phyloP scores from a whole-genome alignment of 2,329 filamentous ascomycete genomes.

The Aspergillus arachidicola region DNA sequence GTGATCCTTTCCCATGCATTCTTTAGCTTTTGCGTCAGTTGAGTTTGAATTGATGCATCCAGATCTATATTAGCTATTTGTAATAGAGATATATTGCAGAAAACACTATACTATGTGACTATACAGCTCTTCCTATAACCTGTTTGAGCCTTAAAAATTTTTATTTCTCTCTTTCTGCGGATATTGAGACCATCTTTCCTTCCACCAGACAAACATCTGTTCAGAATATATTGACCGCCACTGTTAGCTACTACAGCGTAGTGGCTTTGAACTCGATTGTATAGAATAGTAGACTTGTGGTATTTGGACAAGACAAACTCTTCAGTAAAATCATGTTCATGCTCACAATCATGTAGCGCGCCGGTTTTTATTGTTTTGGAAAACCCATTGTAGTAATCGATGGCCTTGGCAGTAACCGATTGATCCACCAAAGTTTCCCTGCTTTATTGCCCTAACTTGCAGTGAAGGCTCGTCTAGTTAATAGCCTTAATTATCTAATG shows the following conservation, averaged over 20 bases:
- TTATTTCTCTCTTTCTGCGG: neutral
- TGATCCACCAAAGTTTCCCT: neutral
- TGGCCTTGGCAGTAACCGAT: neutral
- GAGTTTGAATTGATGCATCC: neutral
- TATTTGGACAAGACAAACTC: neutral
- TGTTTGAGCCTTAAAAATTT: neutral
- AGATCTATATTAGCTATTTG: neutral
- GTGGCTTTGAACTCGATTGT: neutral
- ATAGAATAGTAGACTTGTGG: neutral
- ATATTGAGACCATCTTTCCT: neutral
- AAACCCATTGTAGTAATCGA: neutral
- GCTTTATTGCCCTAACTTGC: neutral
- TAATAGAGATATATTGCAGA: neutral
- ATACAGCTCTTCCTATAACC: neutral
- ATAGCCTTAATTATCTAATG: constrained; percentile 2
- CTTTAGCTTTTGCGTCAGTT: neutral
- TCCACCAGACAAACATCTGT: neutral
- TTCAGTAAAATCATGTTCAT: neutral
- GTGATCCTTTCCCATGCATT: neutral
- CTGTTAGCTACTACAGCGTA: neutral
- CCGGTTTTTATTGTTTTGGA: neutral
- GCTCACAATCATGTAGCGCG: neutral
- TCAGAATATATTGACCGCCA: neutral
- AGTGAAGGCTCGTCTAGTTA: neutral
- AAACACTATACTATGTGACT: neutral